Conservation (phyloP, 768 basidiomycete genomes). For the Boletus rubroflammeus region DNA sequence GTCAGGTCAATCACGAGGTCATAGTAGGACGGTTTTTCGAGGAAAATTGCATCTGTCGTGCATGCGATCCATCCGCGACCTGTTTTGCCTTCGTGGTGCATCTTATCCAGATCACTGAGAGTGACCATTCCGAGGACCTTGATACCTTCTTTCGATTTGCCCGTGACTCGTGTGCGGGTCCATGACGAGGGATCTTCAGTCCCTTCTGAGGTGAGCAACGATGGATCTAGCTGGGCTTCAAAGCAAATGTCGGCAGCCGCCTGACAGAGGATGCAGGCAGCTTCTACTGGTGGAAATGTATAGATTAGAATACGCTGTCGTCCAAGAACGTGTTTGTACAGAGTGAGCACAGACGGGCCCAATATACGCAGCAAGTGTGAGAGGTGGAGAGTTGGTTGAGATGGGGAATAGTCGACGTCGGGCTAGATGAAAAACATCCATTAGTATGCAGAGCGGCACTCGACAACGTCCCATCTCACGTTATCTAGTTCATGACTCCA, state of each 20-base stretch:
- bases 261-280: constrained; percentile 66
- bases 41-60: constrained; percentile 81
- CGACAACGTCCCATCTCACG: constrained; percentile 30
- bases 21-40: constrained; percentile 76
- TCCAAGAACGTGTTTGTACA: constrained; percentile 77
- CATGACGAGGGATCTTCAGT: constrained; percentile 29
- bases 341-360: constrained; percentile 71
- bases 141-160: constrained; percentile 49
- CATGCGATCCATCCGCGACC: constrained; percentile 85
- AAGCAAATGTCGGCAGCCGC: constrained; percentile 63
- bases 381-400: constrained; percentile 64
- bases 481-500: constrained; percentile 67
- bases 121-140: constrained; percentile 80
- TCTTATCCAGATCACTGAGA: constrained; percentile 62
- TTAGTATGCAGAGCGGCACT: background rate
- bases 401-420: constrained; percentile 20
- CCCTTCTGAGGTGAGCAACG: constrained; percentile 19
- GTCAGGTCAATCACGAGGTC: constrained; percentile 81
- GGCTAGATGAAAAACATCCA: constrained; percentile 20
- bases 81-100: constrained; percentile 51
- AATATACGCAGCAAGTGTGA: constrained; percentile 73
- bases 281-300: constrained; percentile 75
- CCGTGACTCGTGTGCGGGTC: constrained; percentile 31
- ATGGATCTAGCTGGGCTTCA: constrained; percentile 37
- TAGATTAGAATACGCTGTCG: constrained; percentile 76